Conservation (phyloP, 306 rosid genomes). For the Lathyrus aphaca region DNA sequence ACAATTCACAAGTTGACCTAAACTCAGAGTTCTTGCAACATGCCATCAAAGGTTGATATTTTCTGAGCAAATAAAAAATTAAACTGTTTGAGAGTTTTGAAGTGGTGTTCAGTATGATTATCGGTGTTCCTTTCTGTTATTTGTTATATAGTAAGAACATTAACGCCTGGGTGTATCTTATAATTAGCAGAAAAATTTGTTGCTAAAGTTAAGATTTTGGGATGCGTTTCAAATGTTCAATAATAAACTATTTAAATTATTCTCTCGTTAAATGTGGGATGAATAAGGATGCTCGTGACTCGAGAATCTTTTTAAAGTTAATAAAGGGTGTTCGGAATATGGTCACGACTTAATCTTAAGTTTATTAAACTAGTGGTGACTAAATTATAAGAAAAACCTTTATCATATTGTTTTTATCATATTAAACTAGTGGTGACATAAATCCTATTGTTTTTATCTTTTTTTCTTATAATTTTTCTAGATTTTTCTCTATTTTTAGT, state of each 20-base stretch:
- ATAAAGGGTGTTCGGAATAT: background rate
- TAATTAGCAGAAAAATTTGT: background rate
- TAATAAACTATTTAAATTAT: background rate
- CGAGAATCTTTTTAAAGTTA: constrained; percentile 18
- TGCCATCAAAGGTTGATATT: constrained; percentile 20
- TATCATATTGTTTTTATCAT: too few relatives aligned
- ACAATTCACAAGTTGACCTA: constrained; percentile 85
- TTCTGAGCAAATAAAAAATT: constrained; percentile 52
- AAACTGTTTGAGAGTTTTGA: background rate
- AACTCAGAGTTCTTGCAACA: constrained; percentile 7
- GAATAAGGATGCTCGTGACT: constrained; percentile 14
- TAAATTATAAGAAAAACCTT: too few relatives aligned
- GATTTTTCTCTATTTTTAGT: too few relatives aligned
- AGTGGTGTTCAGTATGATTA: constrained; percentile 12
- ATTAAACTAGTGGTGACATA: too few relatives aligned
- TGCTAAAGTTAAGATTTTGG: constrained; percentile 4
- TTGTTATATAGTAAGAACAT: constrained; percentile 19
- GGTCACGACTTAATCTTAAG: background rate
- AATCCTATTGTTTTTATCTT: too few relatives aligned
- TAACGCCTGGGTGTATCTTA: constrained; percentile 20
- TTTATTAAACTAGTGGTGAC: too few relatives aligned
- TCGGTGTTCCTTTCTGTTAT: constrained; percentile 3
- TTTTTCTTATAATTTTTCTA: too few relatives aligned
- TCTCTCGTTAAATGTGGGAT: background rate
- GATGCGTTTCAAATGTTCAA: constrained; percentile 14